phyloP scores from a whole-genome alignment of 2,329 filamentous ascomycete genomes.

The Diaporthe aspalathi region DNA sequence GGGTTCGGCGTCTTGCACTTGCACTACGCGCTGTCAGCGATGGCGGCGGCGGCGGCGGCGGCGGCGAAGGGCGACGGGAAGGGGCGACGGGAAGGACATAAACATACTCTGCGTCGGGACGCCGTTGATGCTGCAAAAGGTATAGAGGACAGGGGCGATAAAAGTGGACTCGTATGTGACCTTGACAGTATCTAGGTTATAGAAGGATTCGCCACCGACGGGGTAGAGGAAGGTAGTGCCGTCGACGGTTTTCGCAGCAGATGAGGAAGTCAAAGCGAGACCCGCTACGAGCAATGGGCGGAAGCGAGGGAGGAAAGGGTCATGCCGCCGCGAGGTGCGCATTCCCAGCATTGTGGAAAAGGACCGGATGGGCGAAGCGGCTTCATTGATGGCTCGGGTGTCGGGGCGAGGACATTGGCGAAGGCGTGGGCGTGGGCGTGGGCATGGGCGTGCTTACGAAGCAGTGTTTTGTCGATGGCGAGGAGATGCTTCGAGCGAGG shows the following conservation, averaged over 20 bases:
- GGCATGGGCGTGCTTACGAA: neutral
- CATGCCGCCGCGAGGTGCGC: constrained; percentile 14
- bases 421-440: neutral
- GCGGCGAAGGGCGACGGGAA: neutral
- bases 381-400: constrained; percentile 27
- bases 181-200: constrained; percentile 22
- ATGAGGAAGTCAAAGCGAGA: constrained; percentile 10
- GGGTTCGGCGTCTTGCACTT: constrained; percentile 31
- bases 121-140: constrained; percentile 30
- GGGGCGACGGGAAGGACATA: no score
- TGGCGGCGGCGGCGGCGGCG: no score
- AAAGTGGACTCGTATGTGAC: constrained; percentile 31
- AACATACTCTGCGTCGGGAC: constrained; percentile 28
- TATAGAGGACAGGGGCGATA: constrained; percentile 26
- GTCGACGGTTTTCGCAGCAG: constrained; percentile 10
- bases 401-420: neutral
- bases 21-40: constrained; percentile 14
- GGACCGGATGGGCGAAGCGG: constrained; percentile 14
- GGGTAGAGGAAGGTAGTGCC: constrained; percentile 22
- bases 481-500: neutral
- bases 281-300: neutral
- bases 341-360: constrained; percentile 35
- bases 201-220: constrained; percentile 32
- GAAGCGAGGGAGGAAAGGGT: constrained; percentile 7
- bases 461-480: neutral